Conservation (phyloP, 306 rosid genomes). For the Rosa persica region DNA sequence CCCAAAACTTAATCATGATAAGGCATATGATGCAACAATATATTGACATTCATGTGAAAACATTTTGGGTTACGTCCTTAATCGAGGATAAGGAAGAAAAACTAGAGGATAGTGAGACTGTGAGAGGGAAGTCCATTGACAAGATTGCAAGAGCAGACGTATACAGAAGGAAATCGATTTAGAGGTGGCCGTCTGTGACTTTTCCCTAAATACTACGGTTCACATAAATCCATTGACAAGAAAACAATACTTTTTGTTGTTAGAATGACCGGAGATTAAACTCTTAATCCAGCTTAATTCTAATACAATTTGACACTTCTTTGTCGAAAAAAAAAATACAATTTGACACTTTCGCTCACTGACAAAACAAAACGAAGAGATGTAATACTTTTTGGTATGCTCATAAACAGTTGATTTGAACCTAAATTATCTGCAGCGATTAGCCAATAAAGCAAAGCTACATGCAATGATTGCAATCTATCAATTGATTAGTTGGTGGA, state of each 20-base stretch:
- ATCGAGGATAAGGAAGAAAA: not conserved
- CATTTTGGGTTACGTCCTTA: not conserved
- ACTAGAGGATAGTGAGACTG: not conserved
- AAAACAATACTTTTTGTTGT: not conserved
- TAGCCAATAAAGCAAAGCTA: not conserved
- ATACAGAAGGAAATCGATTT: not conserved
- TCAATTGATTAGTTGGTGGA: not conserved
- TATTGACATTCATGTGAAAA: not conserved
- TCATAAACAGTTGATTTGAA: not conserved
- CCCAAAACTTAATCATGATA: not conserved
- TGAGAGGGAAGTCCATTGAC: not conserved
- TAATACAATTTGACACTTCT: no score
- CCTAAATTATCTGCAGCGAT: not conserved
- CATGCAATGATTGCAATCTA: no score
- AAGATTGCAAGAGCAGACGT: not conserved
- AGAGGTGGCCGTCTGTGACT: not conserved
- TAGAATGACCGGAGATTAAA: no score
- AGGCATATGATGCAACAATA: not conserved
- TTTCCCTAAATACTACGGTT: not conserved
- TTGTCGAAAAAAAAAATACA: no score
- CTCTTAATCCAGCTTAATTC: no score
- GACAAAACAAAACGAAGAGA: not conserved
- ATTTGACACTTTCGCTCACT: no score
- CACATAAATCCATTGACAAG: not conserved
- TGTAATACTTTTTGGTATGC: not conserved